Conservation (phyloP, 164 flowering plant species). For the Houttuynia cordata region DNA sequence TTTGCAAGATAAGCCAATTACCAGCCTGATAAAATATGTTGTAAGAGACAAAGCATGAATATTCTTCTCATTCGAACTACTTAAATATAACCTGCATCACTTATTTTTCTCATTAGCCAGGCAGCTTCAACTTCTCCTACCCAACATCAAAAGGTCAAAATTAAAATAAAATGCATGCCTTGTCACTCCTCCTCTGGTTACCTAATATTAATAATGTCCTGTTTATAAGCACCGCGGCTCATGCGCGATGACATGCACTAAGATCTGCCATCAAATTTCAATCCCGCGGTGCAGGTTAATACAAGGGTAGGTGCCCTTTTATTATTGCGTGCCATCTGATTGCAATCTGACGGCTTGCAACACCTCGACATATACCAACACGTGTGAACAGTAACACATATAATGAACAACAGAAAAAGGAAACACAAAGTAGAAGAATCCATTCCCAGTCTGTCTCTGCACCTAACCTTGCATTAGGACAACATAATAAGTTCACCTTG, state of each 20-base stretch:
- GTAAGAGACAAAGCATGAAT: constrained; percentile 2
- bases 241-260: too few relatives aligned
- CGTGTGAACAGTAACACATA: too few relatives aligned
- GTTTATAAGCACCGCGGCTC: too few relatives aligned
- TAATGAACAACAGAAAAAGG: background rate
- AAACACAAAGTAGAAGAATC: background rate
- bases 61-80: background rate
- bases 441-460: background rate
- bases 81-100: background rate
- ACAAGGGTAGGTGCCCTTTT: too few relatives aligned
- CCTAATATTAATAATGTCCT: too few relatives aligned
- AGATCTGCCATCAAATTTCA: too few relatives aligned
- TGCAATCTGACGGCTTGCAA: too few relatives aligned
- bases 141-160: background rate
- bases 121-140: background rate
- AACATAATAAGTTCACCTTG: background rate
- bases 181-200: background rate
- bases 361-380: too few relatives aligned
- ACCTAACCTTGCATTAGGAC: background rate
- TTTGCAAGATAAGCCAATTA: constrained; percentile 2
- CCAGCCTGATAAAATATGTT: background rate
- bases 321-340: too few relatives aligned
- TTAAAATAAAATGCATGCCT: background rate
- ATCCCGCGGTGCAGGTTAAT: too few relatives aligned
- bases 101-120: background rate